phyloP scores from a whole-genome alignment of 2,329 filamentous ascomycete species.

The Calonectria pauciramosa region DNA sequence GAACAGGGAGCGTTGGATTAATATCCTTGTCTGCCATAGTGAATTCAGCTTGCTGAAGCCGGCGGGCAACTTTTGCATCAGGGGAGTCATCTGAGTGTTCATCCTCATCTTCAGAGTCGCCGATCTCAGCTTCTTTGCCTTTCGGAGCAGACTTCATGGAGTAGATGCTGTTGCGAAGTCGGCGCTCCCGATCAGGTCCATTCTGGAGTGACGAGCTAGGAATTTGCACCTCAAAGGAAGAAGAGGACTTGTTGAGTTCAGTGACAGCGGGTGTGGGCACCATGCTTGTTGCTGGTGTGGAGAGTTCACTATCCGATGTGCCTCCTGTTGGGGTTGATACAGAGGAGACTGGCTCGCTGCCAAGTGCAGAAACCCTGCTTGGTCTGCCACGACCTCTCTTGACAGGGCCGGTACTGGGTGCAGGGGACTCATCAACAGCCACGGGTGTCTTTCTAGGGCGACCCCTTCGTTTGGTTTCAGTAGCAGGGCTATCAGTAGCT shows the following conservation, averaged over 20 bases:
- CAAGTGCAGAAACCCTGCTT: constrained; percentile 33
- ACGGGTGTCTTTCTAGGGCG: constrained; percentile 40
- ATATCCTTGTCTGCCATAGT: constrained; percentile 23
- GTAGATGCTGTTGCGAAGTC: constrained; percentile 59
- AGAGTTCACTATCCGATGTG: constrained; percentile 50
- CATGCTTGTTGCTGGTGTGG: constrained; percentile 55
- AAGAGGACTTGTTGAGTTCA: constrained; percentile 37
- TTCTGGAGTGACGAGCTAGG: constrained; percentile 37
- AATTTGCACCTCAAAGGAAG: constrained; percentile 48
- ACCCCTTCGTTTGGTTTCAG: constrained; percentile 37
- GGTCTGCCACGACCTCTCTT: constrained; percentile 34
- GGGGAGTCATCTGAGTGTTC: constrained; percentile 41
- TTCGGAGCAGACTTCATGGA: constrained; percentile 63
- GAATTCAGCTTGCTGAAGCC: constrained; percentile 52
- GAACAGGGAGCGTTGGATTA: constrained; percentile 25
- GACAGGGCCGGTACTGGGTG: constrained; percentile 4
- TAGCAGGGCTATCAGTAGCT: constrained; percentile 6
- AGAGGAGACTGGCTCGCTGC: constrained; percentile 51
- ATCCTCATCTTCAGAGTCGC: constrained; percentile 56
- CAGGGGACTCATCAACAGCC: constrained; percentile 18
- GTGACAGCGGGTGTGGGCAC: constrained; percentile 51
- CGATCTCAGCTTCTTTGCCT: constrained; percentile 55
- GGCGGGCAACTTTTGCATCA: constrained; percentile 51
- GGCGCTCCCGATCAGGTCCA: constrained; percentile 46
- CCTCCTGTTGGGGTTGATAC: constrained; percentile 47